phyloP scores from a whole-genome alignment of 2,329 filamentous ascomycete species.

The Penicillium sp. region DNA sequence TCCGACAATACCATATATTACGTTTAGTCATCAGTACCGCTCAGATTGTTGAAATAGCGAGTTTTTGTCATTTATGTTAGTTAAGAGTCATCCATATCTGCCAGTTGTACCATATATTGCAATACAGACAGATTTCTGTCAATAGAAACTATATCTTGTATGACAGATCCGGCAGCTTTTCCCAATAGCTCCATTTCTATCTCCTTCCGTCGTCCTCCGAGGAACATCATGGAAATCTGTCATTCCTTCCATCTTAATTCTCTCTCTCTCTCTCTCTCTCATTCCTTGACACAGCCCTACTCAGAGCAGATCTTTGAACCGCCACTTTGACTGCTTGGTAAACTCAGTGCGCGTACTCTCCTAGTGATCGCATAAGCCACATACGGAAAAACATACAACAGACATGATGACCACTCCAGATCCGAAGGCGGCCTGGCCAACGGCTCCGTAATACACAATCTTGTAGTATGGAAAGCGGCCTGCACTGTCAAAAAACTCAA shows the following conservation, averaged over 20 bases:
- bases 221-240: too few relatives aligned
- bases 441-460: conserved; percentile 10
- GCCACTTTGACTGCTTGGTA: background rate
- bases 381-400: background rate
- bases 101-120: too few relatives aligned
- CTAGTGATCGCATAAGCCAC: background rate
- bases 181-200: too few relatives aligned
- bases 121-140: too few relatives aligned
- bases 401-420: conserved; percentile 1
- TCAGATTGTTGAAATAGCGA: background rate
- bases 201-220: too few relatives aligned
- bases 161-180: too few relatives aligned
- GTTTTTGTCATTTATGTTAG: background rate
- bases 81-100: too few relatives aligned
- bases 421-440: conserved; percentile 6
- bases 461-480: conserved; percentile 6
- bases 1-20: background rate
- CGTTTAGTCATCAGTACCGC: background rate
- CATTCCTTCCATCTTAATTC: too few relatives aligned
- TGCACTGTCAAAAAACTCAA: conserved; percentile 1
- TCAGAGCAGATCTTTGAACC: background rate
- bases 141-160: too few relatives aligned
- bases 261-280: too few relatives aligned
- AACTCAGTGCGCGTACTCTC: background rate
- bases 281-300: too few relatives aligned